Percentiles rank a stretch among this genome's conserved stretches.
These are phyloP conservation scores for Gymnopilus dilepis DNA, from an alignment of 768 basidiomycete genomes.

Conservation along the genomic window DNA sequence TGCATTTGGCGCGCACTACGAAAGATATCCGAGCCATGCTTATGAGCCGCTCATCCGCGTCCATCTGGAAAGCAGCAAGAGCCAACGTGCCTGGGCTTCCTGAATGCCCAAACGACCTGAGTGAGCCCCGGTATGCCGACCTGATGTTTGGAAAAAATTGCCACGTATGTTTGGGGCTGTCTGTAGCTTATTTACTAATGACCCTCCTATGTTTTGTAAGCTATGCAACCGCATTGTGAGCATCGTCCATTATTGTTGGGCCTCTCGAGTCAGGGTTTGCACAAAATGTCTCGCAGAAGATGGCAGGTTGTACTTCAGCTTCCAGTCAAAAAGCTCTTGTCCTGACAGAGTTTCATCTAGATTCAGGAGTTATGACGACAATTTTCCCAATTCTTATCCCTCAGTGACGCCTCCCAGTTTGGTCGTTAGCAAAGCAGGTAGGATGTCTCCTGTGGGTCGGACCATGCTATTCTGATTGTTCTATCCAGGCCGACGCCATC, in stretches of 20 bases:
- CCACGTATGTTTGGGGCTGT: conserved; percentile 17
- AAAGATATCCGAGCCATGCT: conserved; percentile 10
- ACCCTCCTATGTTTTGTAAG: background rate
- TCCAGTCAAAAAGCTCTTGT: no score
- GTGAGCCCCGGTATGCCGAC: conserved; percentile 32
- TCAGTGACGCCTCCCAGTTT: background rate
- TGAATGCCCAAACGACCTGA: conserved; percentile 30
- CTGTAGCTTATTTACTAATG: background rate
- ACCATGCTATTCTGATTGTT: background rate
- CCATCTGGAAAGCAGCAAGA: conserved; percentile 30
- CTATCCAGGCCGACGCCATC: background rate
- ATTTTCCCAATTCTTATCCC: no score
- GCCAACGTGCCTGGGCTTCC: conserved; percentile 24
- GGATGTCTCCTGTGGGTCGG: no score
- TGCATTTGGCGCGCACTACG: conserved; percentile 8
- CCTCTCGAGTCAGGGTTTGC: background rate
- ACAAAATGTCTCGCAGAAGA: background rate
- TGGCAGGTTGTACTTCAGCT: background rate
- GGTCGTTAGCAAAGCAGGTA: background rate
- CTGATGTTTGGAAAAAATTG: conserved; percentile 26
- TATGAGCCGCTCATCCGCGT: conserved; percentile 9
- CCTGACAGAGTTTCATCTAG: no score
- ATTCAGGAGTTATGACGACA: no score
- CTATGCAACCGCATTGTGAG: conserved; percentile 1
- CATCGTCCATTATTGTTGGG: background rate